A percentile compares a stretch with the other conserved stretches of the same genome.
Conservation (phyloP, 148 eudicot genomes). For the Camellia japonica region DNA sequence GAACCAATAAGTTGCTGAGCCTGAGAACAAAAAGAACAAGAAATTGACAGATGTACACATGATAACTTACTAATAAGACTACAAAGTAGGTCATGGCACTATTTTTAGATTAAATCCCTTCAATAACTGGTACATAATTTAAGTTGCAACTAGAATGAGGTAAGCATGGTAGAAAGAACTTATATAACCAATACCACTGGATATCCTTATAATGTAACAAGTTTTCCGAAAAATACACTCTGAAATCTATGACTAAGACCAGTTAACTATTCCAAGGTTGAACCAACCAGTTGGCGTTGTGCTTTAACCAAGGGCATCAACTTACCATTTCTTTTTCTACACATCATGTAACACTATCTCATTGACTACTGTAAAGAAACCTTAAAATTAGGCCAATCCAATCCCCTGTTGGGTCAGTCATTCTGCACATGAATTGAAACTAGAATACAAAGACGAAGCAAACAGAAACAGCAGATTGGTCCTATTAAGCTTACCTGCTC, state of each 20-base stretch:
- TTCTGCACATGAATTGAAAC: neutral
- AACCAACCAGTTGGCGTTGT: neutral
- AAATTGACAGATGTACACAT: neutral
- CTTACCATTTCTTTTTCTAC: neutral
- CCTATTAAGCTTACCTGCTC: slow-evolving; percentile 55
- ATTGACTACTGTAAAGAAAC: neutral
- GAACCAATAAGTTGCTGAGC: slow-evolving; percentile 86
- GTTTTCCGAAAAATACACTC: neutral
- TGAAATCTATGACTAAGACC: neutral
- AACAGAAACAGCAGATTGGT: neutral
- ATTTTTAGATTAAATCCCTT: neutral
- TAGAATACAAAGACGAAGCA: neutral
- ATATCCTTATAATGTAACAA: neutral
- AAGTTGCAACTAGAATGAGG: neutral
- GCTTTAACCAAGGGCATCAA: neutral
- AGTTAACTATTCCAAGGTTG: neutral
- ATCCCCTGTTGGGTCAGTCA: neutral
- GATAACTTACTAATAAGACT: neutral
- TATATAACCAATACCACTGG: neutral
- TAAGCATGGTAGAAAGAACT: neutral
- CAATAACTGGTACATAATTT: neutral
- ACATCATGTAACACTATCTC: neutral
- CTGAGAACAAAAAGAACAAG: slow-evolving; percentile 34
- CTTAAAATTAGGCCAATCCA: neutral
- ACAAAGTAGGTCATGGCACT: neutral